Conservation (phyloP, 306 rosid species). For the Malus sieversii region DNA sequence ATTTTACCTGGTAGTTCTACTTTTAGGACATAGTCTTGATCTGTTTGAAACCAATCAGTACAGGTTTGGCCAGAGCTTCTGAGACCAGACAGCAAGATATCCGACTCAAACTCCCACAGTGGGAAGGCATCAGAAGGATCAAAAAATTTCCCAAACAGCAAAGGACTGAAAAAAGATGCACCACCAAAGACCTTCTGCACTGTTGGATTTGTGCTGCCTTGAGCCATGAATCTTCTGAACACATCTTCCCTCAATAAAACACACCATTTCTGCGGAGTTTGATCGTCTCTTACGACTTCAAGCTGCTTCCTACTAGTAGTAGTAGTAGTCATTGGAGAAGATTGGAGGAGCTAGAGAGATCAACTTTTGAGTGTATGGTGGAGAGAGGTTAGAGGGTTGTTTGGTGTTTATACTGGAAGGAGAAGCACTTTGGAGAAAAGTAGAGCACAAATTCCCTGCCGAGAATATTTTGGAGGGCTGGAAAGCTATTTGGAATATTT, state of each 20-base stretch:
- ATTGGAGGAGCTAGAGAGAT: neutral
- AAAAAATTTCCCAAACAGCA: conserved; percentile 84
- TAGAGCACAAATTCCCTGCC: conserved; percentile 58
- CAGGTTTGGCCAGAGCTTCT: conserved; percentile 43
- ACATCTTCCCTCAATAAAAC: conserved; percentile 67
- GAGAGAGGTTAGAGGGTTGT: conserved; percentile 25
- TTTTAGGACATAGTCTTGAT: conserved; percentile 59
- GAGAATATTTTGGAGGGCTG: conserved; percentile 56
- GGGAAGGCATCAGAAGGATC: conserved; percentile 99
- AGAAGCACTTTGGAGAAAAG: conserved; percentile 16
- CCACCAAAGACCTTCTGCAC: conserved; percentile 61
- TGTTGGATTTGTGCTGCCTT: conserved; percentile 44
- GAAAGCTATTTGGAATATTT: conserved; percentile 64
- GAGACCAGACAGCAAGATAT: conserved; percentile 52
- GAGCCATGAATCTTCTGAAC: conserved; percentile 54
- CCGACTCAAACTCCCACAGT: conserved; percentile 88
- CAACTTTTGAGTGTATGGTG: conserved; percentile 25
- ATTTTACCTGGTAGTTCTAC: conserved; percentile 70
- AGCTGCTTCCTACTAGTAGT: conserved; percentile 32
- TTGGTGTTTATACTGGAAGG: conserved; percentile 47
- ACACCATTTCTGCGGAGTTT: conserved; percentile 69
- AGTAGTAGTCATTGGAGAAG: conserved; percentile 25
- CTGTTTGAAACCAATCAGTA: conserved; percentile 68
- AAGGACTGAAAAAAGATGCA: conserved; percentile 85
- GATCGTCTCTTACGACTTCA: conserved; percentile 63